Conservation (phyloP, 2,329 filamentous ascomycete species). For the Verticillium klebahnii region DNA sequence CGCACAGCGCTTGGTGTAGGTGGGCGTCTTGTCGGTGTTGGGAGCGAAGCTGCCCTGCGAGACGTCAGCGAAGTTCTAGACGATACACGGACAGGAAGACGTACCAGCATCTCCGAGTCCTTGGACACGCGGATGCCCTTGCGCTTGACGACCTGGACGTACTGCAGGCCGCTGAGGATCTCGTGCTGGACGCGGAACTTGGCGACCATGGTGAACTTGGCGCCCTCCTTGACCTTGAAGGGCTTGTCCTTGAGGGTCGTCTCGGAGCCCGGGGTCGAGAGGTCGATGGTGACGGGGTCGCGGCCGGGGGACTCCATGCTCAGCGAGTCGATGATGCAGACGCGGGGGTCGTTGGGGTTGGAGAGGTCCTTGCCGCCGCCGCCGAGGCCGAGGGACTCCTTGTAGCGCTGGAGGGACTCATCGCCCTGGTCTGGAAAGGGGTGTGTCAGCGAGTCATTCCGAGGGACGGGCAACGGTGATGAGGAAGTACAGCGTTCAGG, state of each 20-base stretch:
- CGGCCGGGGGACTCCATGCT: constrained; percentile 83
- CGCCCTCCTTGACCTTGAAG: constrained; percentile 96
- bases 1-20: constrained; percentile 91
- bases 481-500: not conserved
- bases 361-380: constrained; percentile 67
- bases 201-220: constrained; percentile 90
- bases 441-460: not conserved
- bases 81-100: constrained; percentile 19
- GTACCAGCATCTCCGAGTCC: constrained; percentile 95
- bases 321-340: constrained; percentile 89
- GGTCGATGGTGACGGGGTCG: constrained; percentile 81
- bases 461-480: not conserved
- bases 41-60: constrained; percentile 83
- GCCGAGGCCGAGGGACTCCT: constrained; percentile 86
- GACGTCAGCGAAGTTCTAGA: constrained; percentile 9
- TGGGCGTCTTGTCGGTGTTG: constrained; percentile 79
- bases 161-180: constrained; percentile 91
- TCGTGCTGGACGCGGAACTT: constrained; percentile 96
- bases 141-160: constrained; percentile 89
- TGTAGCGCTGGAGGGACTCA: constrained; percentile 95
- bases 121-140: constrained; percentile 85
- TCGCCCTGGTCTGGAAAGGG: constrained; percentile 58
- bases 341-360: constrained; percentile 76
- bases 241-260: constrained; percentile 80
- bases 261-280: constrained; percentile 69